These are phyloP conservation scores for Lantana camara DNA, from an alignment of 257 asterid species.

Conservation along the genomic window DNA sequence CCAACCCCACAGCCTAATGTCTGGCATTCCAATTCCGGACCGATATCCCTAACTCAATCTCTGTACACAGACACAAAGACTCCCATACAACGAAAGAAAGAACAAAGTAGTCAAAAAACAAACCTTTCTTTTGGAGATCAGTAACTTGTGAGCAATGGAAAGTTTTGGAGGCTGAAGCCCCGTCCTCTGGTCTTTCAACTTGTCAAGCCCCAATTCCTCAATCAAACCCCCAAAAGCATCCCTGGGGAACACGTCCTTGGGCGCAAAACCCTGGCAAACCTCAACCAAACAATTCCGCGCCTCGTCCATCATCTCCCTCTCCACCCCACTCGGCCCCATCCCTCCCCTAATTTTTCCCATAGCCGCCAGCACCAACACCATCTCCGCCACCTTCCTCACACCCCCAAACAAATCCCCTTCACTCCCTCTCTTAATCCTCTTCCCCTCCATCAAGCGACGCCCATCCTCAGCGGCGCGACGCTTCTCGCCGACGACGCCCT, in stretches of 20 bases:
- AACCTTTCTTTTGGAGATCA: constrained; percentile 80
- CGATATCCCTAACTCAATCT: constrained; percentile 8
- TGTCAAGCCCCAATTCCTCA: constrained; percentile 90
- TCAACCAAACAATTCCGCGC: constrained; percentile 69
- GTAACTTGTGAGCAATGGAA: constrained; percentile 76
- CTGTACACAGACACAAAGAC: constrained; percentile 6
- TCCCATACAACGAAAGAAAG: neutral
- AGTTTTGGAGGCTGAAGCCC: constrained; percentile 77
- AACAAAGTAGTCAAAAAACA: constrained; percentile 22
- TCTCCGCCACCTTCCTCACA: constrained; percentile 80
- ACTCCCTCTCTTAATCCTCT: constrained; percentile 39
- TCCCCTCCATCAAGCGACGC: constrained; percentile 32
- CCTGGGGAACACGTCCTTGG: constrained; percentile 88
- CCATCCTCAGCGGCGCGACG: constrained; percentile 52
- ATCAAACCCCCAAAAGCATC: constrained; percentile 79
- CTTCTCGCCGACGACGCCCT: constrained; percentile 54
- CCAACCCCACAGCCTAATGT: constrained; percentile 18
- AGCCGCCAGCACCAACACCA: constrained; percentile 84
- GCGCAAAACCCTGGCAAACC: constrained; percentile 79
- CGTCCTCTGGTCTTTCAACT: constrained; percentile 65
- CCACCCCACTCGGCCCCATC: constrained; percentile 66
- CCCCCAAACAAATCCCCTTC: constrained; percentile 33
- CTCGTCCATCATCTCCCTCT: constrained; percentile 73
- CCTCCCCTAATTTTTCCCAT: constrained; percentile 98
- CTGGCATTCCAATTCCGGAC: neutral